Evolutionary conservation across 331 rosid genomes (phyloP), one percentile per base, ranked within the genome.

Genomic region (Malus hybrid): DNA sequence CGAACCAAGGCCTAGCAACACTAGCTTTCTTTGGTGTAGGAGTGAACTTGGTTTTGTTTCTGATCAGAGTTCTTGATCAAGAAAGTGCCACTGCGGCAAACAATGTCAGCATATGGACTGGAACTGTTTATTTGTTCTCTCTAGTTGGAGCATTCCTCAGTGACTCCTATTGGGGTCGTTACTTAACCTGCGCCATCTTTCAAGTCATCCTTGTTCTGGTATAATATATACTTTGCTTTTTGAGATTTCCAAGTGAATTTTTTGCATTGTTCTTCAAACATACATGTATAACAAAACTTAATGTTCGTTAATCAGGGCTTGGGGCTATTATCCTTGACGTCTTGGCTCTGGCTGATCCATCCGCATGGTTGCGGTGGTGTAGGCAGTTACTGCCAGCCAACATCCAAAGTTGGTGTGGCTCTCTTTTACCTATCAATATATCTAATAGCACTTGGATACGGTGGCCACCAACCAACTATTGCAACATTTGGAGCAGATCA

Each of bases 401-500:
- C 86, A 56, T 83, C 90, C 7, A 5, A 82, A 39, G 1, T 60
- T n/a, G 97, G 95, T 7, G 72, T 79, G 3, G 36, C 18, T 55
- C 22, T 89, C 7, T 93, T 93, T 83, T 89, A 90, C 87, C 5
- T 86, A 26, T 89, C 98, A 5, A 87, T 93, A 66, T 93, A 90
- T 52, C 73, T 93, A 2, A 87, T 90, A 1, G 98, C 98, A 19
- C 88, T 93, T 44, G 95, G 97, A 66, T 91, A 91, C 28, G 97
- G 95, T n/a, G 97, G 97, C 3, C 93, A 91, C 83, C 97, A 91
- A 36, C 97, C 97, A 6, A 89, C 93, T 2, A 28, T 91, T 2
- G 95, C 97, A 63, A 91, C 97, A 3, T 83, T 91, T 68, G 97
- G 97, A 6, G 85, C 97, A 0, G 98, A 93, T 84, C 98, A 93